Base-by-base conservation (phyloP, 208 protist genomes). In the Phytomonas francai region DNA sequence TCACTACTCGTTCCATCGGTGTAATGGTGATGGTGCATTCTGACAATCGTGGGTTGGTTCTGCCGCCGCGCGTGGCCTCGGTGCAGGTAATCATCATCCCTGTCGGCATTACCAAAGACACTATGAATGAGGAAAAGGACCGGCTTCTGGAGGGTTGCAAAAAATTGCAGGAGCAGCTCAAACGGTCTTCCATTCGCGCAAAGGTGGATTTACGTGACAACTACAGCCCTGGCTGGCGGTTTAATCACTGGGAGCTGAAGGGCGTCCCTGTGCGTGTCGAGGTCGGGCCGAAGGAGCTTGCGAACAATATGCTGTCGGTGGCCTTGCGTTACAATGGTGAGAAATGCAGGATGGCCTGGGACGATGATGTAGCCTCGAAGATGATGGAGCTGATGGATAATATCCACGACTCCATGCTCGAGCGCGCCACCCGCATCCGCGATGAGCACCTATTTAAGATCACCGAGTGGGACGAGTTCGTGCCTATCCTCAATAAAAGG, bases 21-120 rank as follows among this genome's bases (percentile, higher is more conserved):
- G 97, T 99, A 27, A 98, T 98, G 91, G 90, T 98, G 49, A 99
- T 99, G 97, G 93, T 99, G 42, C 98, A 99, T 83, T 96, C 94
- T 59, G 98, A 99, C 80, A 91, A 99, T 85, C 94, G 95, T 39
- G 98, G 98, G 45, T 83, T 99, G n/a, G 98, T 99, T 22, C 77
- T 99, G 65, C 98, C 98, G 59, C 98, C 98, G 27, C 84, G 94
- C 30, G 93, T 99, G 4, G 97, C 98, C 14, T 85, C 87, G 30
- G 78, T 98, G 29, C 98, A 99, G 89, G 89, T 94, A 30, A 80
- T 97, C 22, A 91, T 98, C 71, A 83, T 98, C 72, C 94, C 96
- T 29, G 84, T 94, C 19, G 89, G 90, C 63, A 92, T 98, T 65
- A 97, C 87, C 32, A 84, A 85, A 69, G 79, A 87, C 64, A 97